Evolutionary conservation across 352 stramenopile species (phyloP), one percentile per base, ranked within the genome.

Genomic region (Pythium guiyangense): DNA sequence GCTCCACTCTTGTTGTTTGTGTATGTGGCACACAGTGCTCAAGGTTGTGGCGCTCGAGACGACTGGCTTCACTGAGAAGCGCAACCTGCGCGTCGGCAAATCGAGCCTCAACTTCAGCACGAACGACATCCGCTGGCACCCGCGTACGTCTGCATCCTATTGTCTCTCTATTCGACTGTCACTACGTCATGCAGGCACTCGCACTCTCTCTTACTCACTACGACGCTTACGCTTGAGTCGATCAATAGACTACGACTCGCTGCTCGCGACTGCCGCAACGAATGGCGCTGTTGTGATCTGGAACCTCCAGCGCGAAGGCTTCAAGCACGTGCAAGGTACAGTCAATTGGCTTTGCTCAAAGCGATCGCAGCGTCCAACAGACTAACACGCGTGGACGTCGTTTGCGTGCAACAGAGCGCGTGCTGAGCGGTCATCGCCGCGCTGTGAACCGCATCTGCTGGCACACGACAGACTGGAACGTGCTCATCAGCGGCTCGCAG

Each of bases 61-160:
- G 47, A 60, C 66, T 6, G 86, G 86, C 4, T 96, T 96, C 62
- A 72, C 71, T 3, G 86, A 96, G 63, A 91, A 91, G 56, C 75
- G 83, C 47, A 96, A 96, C 60, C 61, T 96, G 54, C 80, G 86
- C 52, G 84, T 86, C 12, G 80, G 81, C 48, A 96, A 93, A 49
- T 77, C 84, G 14, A 91, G 80, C 29, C 71, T 94, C 48, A 96
- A 90, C 60, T 93, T 96, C 29, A 96, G 80, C 55, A 94, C 86
- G 18, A 96, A 94, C 54, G 86, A 96, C 58, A 94, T 96, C 44
- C 86, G 86, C 6, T 96, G 86, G 86, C 82, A 96, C 60, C 86
- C 84, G 43, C 82, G 84, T 94, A 79, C 52, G 76, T 65, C 2
- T 20, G 5, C 4, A 10, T 27, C 14, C 22, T 14, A 26, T 17